phyloP scores from a whole-genome alignment of 768 basidiomycete species.

The Lactifluus volemus region DNA sequence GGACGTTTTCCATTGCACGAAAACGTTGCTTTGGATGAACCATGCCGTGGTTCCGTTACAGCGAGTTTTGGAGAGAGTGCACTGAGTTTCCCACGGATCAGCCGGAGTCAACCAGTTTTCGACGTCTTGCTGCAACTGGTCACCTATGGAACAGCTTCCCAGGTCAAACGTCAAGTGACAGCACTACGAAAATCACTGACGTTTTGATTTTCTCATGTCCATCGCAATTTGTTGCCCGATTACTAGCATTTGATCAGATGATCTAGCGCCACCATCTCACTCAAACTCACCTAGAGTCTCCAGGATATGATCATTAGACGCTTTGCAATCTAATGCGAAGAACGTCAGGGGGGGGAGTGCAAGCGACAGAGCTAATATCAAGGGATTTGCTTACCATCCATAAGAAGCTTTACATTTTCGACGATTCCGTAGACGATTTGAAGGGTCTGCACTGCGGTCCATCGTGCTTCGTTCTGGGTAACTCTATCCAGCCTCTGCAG shows the following conservation, averaged over 20 bases:
- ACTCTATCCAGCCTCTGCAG: not conserved
- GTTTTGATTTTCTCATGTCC: not conserved
- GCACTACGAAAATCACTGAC: not conserved
- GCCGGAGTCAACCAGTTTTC: not conserved
- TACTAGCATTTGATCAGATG: not conserved
- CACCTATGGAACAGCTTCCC: not conserved
- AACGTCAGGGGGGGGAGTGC: not conserved
- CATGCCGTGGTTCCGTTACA: not conserved
- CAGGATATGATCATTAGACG: not conserved
- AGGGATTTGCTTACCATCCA: not conserved
- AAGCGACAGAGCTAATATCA: not conserved
- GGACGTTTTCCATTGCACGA: not conserved
- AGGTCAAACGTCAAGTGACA: not conserved
- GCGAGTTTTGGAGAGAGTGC: not conserved
- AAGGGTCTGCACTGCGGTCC: not conserved
- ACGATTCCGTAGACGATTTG: not conserved
- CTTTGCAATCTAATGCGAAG: not conserved
- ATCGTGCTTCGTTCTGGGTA: not conserved
- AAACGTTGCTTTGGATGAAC: not conserved
- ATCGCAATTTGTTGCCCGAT: not conserved
- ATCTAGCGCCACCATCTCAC: not conserved
- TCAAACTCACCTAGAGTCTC: not conserved
- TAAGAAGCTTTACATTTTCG: not conserved
- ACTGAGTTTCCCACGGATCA: not conserved
- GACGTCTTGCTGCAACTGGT: not conserved